Evolutionary conservation across 768 basidiomycete genomes (phyloP).

Genomic region (Russula griseocarnosa): DNA sequence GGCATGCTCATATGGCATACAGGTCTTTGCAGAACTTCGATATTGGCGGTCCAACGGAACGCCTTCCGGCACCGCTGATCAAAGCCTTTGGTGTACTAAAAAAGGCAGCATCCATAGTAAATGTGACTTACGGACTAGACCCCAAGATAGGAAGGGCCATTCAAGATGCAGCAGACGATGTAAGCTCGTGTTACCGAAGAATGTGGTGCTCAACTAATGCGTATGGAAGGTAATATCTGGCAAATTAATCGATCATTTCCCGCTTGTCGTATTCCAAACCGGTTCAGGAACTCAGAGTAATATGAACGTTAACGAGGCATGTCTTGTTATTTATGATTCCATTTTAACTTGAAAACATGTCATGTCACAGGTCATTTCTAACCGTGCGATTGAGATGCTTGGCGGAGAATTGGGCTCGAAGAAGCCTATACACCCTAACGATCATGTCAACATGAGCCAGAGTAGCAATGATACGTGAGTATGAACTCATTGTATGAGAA

Average conservation of each 20-base stretch:
- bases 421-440: conserved; percentile 97
- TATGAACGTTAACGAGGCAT: conserved; percentile 96
- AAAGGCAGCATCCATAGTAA: conserved; percentile 92
- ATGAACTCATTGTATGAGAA: neutral
- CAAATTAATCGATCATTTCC: conserved; percentile 92
- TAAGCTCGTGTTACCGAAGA: conserved; percentile 34
- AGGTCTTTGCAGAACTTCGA: conserved; percentile 97
- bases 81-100: conserved; percentile 97
- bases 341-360: neutral
- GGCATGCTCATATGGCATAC: conserved; percentile 8
- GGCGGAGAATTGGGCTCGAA: conserved; percentile 95
- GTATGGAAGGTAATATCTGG: conserved; percentile 85
- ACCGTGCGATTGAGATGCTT: conserved; percentile 94
- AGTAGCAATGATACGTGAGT: conserved; percentile 96
- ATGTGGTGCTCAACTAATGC: conserved; percentile 1
- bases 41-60: conserved; percentile 91
- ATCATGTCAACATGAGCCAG: conserved; percentile 99
- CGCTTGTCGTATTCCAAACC: conserved; percentile 98
- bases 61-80: conserved; percentile 92
- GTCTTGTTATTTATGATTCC: neutral
- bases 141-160: conserved; percentile 84
- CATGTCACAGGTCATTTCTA: conserved; percentile 78
- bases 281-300: conserved; percentile 99
- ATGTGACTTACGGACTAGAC: conserved; percentile 86
- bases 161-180: conserved; percentile 90